Conservation (phyloP, 2,329 filamentous ascomycete species). For the Tolypocladium amazonense region DNA sequence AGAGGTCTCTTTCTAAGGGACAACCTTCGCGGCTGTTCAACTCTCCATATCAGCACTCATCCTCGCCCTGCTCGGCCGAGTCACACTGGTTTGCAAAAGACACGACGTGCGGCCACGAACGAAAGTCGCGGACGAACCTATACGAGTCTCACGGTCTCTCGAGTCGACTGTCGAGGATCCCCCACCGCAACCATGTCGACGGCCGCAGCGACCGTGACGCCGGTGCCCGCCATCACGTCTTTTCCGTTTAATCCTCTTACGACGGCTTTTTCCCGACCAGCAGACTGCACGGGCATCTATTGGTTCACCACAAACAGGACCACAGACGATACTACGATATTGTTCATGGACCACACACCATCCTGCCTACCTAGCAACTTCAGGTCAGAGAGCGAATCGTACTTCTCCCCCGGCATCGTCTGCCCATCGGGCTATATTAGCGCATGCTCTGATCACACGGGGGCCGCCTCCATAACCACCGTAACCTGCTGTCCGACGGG, state of each 20-base stretch:
- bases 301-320: too few relatives aligned
- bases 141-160: too few relatives aligned
- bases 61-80: background rate
- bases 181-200: too few relatives aligned
- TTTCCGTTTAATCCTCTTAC: constrained; percentile 14
- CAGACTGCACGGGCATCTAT: constrained; percentile 12
- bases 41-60: too few relatives aligned
- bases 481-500: constrained; percentile 23
- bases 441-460: constrained; percentile 15
- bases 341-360: constrained; percentile 16
- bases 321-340: background rate
- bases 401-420: constrained; percentile 19
- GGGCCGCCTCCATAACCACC: constrained; percentile 17
- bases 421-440: constrained; percentile 20
- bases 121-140: too few relatives aligned
- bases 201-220: too few relatives aligned
- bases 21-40: background rate
- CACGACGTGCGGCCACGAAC: too few relatives aligned
- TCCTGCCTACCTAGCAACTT: constrained; percentile 20
- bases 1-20: background rate
- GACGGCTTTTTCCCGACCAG: constrained; percentile 13
- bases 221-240: constrained; percentile 8
- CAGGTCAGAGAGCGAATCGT: constrained; percentile 12
- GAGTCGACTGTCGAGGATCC: too few relatives aligned
- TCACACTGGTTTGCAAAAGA: too few relatives aligned